Conservation (phyloP, 208 protist genomes). For the Leishmania martiniquensis region DNA sequence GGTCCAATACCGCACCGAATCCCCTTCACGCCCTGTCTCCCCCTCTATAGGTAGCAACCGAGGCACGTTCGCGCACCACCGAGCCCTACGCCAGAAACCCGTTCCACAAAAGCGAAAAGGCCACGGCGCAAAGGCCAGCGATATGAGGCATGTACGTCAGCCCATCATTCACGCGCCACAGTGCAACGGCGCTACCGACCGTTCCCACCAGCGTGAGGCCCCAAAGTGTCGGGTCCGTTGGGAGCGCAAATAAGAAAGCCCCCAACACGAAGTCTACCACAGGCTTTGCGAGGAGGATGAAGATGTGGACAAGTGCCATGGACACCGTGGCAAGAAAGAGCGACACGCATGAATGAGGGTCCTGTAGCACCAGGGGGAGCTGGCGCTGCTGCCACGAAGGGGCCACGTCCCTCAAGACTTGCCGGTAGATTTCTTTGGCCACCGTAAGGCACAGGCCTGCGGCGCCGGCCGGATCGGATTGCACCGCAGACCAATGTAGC, state of each 20-base stretch:
- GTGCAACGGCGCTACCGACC: conserved; percentile 23
- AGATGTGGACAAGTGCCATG: conserved; percentile 53
- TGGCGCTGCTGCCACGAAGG: conserved; percentile 19
- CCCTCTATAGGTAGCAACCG: background rate
- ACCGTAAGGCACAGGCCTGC: conserved; percentile 33
- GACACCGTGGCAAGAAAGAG: conserved; percentile 44
- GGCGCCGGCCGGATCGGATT: conserved; percentile 24
- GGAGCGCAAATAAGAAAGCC: conserved; percentile 44
- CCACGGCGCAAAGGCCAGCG: conserved; percentile 20
- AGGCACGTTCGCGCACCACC: background rate
- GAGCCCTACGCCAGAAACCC: conserved; percentile 45
- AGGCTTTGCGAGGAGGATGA: conserved; percentile 40
- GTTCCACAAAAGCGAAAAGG: conserved; percentile 56
- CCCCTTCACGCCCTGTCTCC: background rate
- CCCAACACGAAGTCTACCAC: conserved; percentile 36
- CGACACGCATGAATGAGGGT: conserved; percentile 19
- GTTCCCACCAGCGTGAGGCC: conserved; percentile 42
- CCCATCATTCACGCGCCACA: conserved; percentile 34
- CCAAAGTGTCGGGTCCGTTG: conserved; percentile 79
- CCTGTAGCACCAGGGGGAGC: conserved; percentile 18
- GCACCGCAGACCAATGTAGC: conserved; percentile 26
- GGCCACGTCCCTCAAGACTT: conserved; percentile 16
- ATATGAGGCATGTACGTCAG: conserved; percentile 23
- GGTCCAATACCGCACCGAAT: background rate
- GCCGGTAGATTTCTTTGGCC: conserved; percentile 33